Evolutionary conservation across 768 basidiomycete species (phyloP), one percentile per base, ranked within the genome.

Genomic region (Phanerochaete carnosa): DNA sequence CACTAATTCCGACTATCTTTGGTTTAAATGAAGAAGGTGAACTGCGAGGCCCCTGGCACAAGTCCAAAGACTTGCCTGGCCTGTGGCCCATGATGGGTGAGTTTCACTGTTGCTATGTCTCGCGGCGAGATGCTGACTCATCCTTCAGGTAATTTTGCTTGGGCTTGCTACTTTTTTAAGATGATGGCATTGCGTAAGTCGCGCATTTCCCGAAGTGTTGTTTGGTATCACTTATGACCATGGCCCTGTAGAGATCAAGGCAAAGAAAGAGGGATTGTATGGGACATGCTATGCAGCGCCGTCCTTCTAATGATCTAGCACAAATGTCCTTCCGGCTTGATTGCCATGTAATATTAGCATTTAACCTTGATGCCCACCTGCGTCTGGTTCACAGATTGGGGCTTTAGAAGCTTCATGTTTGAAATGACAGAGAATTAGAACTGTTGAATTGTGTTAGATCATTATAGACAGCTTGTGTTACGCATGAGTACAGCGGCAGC

Each of bases 301-400:
- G n/a, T n/a, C n/a, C 7, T 7, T 35, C 15, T 35, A 15, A 15
- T 15, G 33, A 35, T 15, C 7, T 15, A 35, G 33, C 15, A 35
- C 8, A 15, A 15, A 35, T 35, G 33, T 15, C 8, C 33, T 35
- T 7, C 7, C 33, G 33, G 15, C 33, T 35, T 15, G 15, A 35
- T 15, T 35, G 15, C 15, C 8, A 7, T 35, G 8, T 7, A 35
- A 35, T 15, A 35, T 35, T 7, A 7, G 33, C 33, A 35, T 35
- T 35, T 35, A 7, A 15, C 33, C 7, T 7, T 35, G 67, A 87
- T 65, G 69, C 89, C 9, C 83, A 83, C 0, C 62, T 83, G 62
- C 82, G 81, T 59, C 78, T 88, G 0, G 88, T 88, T 78, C 79
- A 87, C 69, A 88, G 88, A 4, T 87, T 82, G 59, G 85, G 85